Base-by-base conservation (phyloP, 164 flowering plant species). In the Cinnamomum chago region DNA sequence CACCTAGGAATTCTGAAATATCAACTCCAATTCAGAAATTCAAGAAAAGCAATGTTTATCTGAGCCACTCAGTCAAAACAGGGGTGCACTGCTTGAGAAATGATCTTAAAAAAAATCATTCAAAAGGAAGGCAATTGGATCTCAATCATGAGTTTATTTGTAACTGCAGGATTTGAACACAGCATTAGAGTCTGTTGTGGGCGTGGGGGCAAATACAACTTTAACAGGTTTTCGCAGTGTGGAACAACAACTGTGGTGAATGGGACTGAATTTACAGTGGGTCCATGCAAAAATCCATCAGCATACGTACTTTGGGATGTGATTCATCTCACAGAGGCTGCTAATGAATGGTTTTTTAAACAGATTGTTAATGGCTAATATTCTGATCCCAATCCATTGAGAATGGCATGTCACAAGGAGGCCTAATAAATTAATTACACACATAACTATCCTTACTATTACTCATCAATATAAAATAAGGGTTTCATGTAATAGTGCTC, bases 191-290 rank as follows among this genome's bases (percentile, higher is more conserved):
- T 89, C 2, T 93, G 95, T 73, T 90, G 95, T 73, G 98, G 98
- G 25, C 89, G 89, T 68, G 97, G 95, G 30, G 97, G 92, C 62
- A 90, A 85, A 80, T 90, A 89, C 77, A 91, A 91, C 76, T 91
- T 71, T 81, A 86, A 92, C 82, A 70, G 13, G 70, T 6, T 77
- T 28, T 1, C 79, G 12, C 85, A 91, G 0, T 94, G 98, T 73
- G 97, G 98, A 58, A 79, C 73, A 10, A 89, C 71, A 75, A 71
- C 71, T 0, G 74, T 1, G 5, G 84, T 83, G 73, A 71, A 83
- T 25, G 95, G 93, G 0, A 86, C 79, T 76, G 76, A 84, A 50
- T 72, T 88, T 1, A 6, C 85, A 50, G 22, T 89, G 0, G 92
- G 84, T 23, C 71, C 93, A 3, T 93, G 98, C 74, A 71, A 83